Evolutionary conservation across 2,329 filamentous ascomycete genomes (phyloP).

Genomic region (Elsinoe perseae): DNA sequence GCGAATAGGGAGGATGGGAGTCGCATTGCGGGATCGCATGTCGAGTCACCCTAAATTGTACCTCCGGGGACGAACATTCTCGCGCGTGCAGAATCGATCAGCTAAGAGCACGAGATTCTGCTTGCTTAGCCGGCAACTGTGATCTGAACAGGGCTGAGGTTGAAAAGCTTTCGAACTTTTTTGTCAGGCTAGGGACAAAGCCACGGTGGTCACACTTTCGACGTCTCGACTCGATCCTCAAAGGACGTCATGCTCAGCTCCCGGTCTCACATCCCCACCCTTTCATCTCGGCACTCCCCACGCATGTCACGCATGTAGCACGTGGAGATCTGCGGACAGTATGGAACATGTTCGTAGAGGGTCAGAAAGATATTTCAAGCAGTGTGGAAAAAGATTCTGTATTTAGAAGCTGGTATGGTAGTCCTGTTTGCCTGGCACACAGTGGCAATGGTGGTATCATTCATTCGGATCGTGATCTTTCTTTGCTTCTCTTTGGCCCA

Average conservation of each 20-base stretch:
- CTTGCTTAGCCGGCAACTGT: not conserved
- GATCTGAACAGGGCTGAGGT: not conserved
- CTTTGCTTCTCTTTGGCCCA: conserved; percentile 5
- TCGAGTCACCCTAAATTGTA: not conserved
- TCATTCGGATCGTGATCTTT: conserved; percentile 10
- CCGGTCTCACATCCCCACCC: not conserved
- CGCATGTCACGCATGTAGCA: not conserved
- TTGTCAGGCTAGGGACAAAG: not conserved
- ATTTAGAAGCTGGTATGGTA: conserved; percentile 9
- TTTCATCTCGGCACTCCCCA: not conserved
- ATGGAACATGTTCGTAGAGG: not conserved
- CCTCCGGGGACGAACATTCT: not conserved
- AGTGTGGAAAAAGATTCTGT: not conserved
- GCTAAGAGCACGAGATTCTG: not conserved
- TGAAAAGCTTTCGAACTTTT: not conserved
- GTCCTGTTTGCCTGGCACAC: conserved; percentile 13
- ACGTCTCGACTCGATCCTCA: not conserved
- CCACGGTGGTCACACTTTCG: not conserved
- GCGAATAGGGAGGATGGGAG: not conserved
- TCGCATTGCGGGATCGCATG: conserved; percentile 13
- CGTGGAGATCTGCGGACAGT: not conserved
- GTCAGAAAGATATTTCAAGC: no score
- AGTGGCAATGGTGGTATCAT: conserved; percentile 14
- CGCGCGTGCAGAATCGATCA: not conserved
- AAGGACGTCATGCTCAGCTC: not conserved